Percentiles rank a stretch among this genome's conserved stretches.
Evolutionary conservation across 2,329 filamentous ascomycete genomes (phyloP).

Genomic region (Rachicladosporium sp.): DNA sequence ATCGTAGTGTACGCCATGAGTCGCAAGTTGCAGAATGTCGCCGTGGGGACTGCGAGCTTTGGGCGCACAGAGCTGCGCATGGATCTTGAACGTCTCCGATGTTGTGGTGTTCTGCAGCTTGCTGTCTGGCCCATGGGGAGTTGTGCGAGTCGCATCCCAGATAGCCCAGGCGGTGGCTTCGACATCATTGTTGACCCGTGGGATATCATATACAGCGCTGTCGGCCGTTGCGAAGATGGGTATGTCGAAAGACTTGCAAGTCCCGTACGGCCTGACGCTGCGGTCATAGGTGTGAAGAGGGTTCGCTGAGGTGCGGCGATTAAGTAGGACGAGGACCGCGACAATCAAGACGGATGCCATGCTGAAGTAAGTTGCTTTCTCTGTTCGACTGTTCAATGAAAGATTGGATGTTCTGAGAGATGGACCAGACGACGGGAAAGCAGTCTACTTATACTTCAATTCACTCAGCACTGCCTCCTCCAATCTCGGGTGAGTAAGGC

Average conservation of each 20-base stretch:
- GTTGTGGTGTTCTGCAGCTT: constrained; percentile 8
- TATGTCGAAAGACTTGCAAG: constrained; percentile 8
- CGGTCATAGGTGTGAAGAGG: too few species aligned
- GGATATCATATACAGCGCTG: constrained; percentile 7
- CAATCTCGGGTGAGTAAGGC: too few species aligned
- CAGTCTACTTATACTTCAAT: too few species aligned
- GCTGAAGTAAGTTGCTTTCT: too few species aligned
- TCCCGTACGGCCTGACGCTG: neutral
- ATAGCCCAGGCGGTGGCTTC: constrained; percentile 9
- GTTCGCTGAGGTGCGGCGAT: too few species aligned
- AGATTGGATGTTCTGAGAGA: too few species aligned
- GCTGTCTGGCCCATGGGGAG: neutral
- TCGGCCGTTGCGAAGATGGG: constrained; percentile 5
- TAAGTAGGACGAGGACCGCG: too few species aligned
- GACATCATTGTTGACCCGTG: constrained; percentile 8
- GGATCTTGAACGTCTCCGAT: constrained; percentile 8
- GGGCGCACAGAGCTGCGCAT: constrained; percentile 9
- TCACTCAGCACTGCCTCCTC: too few species aligned
- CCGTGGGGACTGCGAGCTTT: neutral
- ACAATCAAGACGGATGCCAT: too few species aligned
- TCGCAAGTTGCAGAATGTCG: constrained; percentile 26
- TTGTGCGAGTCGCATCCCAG: constrained; percentile 2
- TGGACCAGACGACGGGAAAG: too few species aligned
- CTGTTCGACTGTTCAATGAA: too few species aligned
- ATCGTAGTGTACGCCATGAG: constrained; percentile 27